Evolutionary conservation across 176 grass and related monocot genomes (phyloP).

Genomic region (Oryza meyeriana): DNA sequence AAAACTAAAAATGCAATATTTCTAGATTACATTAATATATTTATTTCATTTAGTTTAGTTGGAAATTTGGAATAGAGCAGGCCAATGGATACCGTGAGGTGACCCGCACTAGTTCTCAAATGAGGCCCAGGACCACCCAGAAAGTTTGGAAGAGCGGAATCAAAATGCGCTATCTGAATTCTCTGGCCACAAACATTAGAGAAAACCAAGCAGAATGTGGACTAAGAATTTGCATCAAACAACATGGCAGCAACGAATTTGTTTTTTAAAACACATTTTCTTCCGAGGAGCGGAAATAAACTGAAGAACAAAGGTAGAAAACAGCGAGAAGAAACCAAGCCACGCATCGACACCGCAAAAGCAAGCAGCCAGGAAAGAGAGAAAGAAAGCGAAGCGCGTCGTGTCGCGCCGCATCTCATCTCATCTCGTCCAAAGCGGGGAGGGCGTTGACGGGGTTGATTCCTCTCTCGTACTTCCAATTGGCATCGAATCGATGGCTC

Average conservation of each 20-base stretch:
- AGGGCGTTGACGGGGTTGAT: neutral
- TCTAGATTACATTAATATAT: too few relatives aligned
- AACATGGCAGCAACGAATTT: conserved; percentile 8
- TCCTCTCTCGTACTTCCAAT: neutral
- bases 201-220: neutral
- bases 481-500: neutral
- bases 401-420: neutral
- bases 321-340: neutral
- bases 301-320: neutral
- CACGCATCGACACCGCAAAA: conserved; percentile 20
- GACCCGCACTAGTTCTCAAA: too few relatives aligned
- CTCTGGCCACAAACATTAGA: too few relatives aligned
- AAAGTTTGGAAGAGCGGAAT: too few relatives aligned
- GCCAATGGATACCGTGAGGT: too few relatives aligned
- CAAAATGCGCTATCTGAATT: neutral
- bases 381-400: neutral
- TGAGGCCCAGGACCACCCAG: too few relatives aligned
- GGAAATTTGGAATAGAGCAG: too few relatives aligned
- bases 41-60: too few relatives aligned
- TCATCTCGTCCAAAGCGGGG: neutral
- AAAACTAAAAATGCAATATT: too few relatives aligned
- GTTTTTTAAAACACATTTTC: neutral
- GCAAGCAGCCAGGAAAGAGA: neutral
- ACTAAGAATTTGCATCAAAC: neutral
- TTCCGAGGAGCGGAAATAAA: neutral